Conservation (phyloP, 2,329 filamentous ascomycete genomes). For the Verticillium albo-atrum region DNA sequence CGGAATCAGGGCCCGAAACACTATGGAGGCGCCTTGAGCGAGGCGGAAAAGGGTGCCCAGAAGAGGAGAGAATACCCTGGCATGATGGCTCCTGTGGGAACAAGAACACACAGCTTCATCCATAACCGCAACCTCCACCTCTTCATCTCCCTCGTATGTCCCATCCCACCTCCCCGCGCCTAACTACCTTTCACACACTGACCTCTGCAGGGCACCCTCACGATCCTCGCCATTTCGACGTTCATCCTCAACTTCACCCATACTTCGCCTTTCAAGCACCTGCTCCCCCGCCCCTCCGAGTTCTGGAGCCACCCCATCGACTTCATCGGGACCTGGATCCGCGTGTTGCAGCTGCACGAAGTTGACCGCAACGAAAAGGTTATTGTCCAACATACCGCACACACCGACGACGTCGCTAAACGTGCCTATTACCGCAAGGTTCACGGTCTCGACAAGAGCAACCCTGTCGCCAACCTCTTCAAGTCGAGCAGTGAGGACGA, state of each 20-base stretch:
- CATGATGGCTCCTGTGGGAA: slow-evolving; percentile 80
- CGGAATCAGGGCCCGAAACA: slow-evolving; percentile 55
- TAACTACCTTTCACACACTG: not conserved
- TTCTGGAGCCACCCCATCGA: slow-evolving; percentile 66
- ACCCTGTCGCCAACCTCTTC: slow-evolving; percentile 45
- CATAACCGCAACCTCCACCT: slow-evolving; percentile 72
- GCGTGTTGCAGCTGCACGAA: slow-evolving; percentile 74
- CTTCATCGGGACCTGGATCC: slow-evolving; percentile 59
- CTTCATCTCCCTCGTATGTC: slow-evolving; percentile 74
- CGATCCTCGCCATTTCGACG: slow-evolving; percentile 65
- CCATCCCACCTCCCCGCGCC: not conserved
- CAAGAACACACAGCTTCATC: slow-evolving; percentile 80
- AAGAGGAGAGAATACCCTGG: slow-evolving; percentile 74
- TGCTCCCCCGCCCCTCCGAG: slow-evolving; percentile 68
- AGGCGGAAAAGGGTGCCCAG: slow-evolving; percentile 62
- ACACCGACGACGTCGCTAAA: slow-evolving; percentile 84
- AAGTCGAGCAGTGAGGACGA: slow-evolving; percentile 21
- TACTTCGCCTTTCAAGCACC: slow-evolving; percentile 73
- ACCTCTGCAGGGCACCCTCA: slow-evolving; percentile 54
- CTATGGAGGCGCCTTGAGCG: slow-evolving; percentile 70
- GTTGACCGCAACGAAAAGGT: slow-evolving; percentile 65
- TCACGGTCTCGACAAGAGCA: slow-evolving; percentile 69
- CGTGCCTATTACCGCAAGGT: slow-evolving; percentile 78
- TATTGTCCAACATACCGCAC: slow-evolving; percentile 65
- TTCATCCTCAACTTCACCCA: slow-evolving; percentile 73